Evolutionary conservation across 2,329 filamentous ascomycete species (phyloP).

Genomic region (Fusarium sterilihyphosum): DNA sequence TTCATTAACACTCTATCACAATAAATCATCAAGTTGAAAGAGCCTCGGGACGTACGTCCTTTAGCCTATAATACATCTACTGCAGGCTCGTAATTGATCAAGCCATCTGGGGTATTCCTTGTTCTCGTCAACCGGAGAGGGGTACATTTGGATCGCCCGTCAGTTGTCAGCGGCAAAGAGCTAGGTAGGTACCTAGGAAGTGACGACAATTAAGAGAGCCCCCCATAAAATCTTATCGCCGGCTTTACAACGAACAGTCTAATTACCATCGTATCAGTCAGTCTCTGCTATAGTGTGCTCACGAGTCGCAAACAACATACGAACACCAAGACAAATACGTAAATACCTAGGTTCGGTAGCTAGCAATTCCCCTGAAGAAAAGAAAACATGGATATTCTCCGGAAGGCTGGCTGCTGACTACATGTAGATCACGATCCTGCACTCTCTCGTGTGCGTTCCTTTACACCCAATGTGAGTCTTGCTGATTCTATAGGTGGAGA

Average conservation of each 20-base stretch:
- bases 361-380: background rate
- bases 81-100: background rate
- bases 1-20: background rate
- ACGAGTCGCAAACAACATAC: conserved; percentile 1
- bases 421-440: conserved; percentile 15
- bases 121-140: background rate
- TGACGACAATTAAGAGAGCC: background rate
- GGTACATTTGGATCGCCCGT: conserved; percentile 27
- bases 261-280: background rate
- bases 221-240: background rate
- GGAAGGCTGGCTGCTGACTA: conserved; percentile 1
- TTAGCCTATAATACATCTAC: background rate
- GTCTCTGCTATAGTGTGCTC: background rate
- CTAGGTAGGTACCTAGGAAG: background rate
- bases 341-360: background rate
- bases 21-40: background rate
- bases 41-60: background rate
- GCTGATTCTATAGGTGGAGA: conserved; percentile 17
- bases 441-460: background rate
- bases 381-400: conserved; percentile 4
- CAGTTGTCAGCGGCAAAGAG: conserved; percentile 31
- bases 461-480: background rate
- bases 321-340: background rate
- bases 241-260: background rate
- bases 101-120: background rate